Percentiles rank a stretch among this genome's conserved stretches.
These are phyloP conservation scores for Colletotrichum viniferum DNA, from an alignment of 2,329 filamentous ascomycete genomes.

Conservation along the genomic window DNA sequence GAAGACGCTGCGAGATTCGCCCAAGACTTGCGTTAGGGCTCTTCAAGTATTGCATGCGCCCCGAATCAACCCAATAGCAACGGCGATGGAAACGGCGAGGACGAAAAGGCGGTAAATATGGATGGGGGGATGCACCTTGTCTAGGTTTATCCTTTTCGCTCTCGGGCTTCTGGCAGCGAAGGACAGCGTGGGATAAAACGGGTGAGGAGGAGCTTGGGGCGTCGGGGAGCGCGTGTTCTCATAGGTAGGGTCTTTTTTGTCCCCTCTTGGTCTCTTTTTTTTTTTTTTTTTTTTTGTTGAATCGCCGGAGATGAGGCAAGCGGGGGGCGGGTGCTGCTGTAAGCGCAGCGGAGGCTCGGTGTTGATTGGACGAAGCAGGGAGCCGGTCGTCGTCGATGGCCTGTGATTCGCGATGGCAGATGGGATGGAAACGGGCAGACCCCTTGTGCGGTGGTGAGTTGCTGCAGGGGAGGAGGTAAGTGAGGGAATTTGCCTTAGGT, in stretches of 20 bases:
- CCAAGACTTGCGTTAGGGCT: not conserved
- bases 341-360: not conserved
- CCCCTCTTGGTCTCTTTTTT: not conserved
- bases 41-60: not conserved
- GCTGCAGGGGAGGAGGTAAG: not conserved
- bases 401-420: not conserved
- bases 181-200: not conserved
- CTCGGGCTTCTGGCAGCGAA: not conserved
- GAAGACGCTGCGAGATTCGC: not conserved
- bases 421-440: not conserved
- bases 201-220: constrained; percentile 18
- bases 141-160: not conserved
- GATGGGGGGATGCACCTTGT: not conserved
- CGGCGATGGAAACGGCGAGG: not conserved
- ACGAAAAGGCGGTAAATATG: constrained; percentile 19
- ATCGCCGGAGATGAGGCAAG: constrained; percentile 2
- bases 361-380: not conserved
- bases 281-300: constrained; percentile 12
- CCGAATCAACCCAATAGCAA: not conserved
- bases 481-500: not conserved
- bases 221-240: not conserved
- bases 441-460: not conserved
- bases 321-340: not conserved
- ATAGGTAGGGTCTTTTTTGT: not conserved
- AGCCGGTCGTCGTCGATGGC: not conserved